Percentiles rank a stretch among this genome's conserved stretches.
Evolutionary conservation across 23 red algal species (phyloP).

Genomic region (Agarophyton chilense): DNA sequence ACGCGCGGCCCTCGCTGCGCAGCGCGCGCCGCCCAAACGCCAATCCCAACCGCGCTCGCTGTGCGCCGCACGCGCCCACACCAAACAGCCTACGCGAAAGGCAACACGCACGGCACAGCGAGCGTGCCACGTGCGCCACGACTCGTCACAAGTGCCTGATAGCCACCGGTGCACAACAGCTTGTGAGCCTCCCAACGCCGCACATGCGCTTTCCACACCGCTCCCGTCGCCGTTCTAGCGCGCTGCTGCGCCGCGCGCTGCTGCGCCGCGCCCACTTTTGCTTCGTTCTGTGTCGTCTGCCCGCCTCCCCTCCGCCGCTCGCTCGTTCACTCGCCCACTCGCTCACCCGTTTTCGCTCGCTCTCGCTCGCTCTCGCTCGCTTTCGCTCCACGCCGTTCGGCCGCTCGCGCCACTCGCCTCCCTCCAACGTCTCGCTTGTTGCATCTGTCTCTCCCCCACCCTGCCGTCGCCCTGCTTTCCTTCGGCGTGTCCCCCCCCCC

Average conservation of each 20-base stretch:
- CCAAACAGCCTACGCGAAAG: no score
- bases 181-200: no score
- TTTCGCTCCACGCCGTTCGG: background rate
- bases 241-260: background rate
- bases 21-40: no score
- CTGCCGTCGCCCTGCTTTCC: background rate
- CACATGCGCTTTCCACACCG: slow-evolving; percentile 31
- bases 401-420: background rate
- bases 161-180: no score
- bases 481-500: background rate
- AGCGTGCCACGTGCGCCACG: no score
- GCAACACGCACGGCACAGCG: background rate
- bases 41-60: no score
- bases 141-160: no score
- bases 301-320: background rate
- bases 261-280: background rate
- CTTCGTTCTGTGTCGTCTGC: background rate
- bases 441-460: no score
- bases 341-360: background rate
- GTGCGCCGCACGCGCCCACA: background rate
- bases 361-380: background rate
- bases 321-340: background rate
- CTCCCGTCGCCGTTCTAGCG: background rate
- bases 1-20: no score
- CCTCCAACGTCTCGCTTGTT: background rate